phyloP scores from a whole-genome alignment of 2,329 filamentous ascomycete genomes.

The Scortechinia acanthostroma region DNA sequence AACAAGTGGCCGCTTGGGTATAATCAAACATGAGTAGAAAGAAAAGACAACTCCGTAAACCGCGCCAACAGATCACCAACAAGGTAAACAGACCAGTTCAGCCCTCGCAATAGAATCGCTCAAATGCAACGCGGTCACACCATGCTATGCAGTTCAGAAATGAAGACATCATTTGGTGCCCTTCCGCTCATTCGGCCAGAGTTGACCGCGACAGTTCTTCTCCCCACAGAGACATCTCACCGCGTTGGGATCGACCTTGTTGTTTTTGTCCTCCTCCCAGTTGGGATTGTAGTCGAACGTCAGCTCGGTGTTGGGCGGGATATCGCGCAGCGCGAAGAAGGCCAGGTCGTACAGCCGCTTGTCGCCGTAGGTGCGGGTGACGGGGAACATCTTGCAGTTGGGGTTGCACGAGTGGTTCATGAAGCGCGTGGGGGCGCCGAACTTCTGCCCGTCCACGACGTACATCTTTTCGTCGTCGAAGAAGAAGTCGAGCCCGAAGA shows the following conservation, averaged over 20 bases:
- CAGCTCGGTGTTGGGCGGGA: constrained; percentile 28
- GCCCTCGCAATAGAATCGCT: no score
- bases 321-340: constrained; percentile 32
- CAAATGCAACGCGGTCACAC: no score
- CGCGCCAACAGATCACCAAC: no score
- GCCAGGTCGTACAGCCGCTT: constrained; percentile 31
- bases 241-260: constrained; percentile 21
- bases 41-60: no score
- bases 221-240: constrained; percentile 32
- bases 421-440: constrained; percentile 30
- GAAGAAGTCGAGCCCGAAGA: constrained; percentile 28
- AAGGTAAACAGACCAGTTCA: no score
- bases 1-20: no score
- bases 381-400: constrained; percentile 31
- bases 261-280: constrained; percentile 6
- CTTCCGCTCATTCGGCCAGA: constrained; percentile 18
- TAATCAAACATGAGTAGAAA: no score
- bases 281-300: constrained; percentile 35
- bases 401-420: constrained; percentile 38
- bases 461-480: constrained; percentile 18
- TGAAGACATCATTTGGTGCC: neutral
- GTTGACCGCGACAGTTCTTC: constrained; percentile 27
- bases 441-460: constrained; percentile 30
- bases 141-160: no score
- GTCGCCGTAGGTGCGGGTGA: constrained; percentile 26